Evolutionary conservation across 2,329 filamentous ascomycete species (phyloP).

Genomic region (Plenodomus biglobosus): DNA sequence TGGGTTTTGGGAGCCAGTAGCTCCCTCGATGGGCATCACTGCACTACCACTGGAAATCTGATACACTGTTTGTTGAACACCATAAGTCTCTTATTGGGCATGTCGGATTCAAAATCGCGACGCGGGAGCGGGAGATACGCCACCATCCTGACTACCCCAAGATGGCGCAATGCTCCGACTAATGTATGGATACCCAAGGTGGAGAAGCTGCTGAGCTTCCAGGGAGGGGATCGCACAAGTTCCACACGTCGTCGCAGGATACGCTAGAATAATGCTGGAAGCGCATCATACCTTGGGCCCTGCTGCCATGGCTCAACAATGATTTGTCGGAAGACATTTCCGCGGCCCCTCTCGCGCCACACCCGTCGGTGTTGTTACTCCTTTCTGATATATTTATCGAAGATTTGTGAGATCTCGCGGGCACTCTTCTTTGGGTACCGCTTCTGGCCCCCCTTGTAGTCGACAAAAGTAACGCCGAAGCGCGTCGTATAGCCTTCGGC

Average conservation of each 20-base stretch:
- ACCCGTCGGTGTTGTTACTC: conserved; percentile 36
- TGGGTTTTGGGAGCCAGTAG: not conserved
- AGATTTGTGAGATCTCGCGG: conserved; percentile 67
- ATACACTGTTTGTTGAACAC: not conserved
- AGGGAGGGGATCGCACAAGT: conserved; percentile 1
- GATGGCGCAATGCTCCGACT: conserved; percentile 15
- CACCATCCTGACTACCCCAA: conserved; percentile 12
- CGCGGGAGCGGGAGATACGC: conserved; percentile 5
- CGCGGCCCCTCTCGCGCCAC: conserved; percentile 17
- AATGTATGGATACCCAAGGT: conserved; percentile 5
- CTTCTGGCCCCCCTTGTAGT: conserved; percentile 78
- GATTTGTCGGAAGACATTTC: conserved; percentile 9
- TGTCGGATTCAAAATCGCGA: conserved; percentile 19
- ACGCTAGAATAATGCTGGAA: conserved; percentile 31
- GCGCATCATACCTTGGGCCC: conserved; percentile 1
- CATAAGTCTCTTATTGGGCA: not conserved
- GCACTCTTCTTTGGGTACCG: conserved; percentile 84
- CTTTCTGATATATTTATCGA: conserved; percentile 70
- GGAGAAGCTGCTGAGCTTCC: not conserved
- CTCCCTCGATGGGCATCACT: conserved; percentile 6
- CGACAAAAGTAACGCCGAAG: conserved; percentile 81
- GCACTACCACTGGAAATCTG: conserved; percentile 3
- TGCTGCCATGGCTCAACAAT: conserved; percentile 1
- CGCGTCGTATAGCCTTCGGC: conserved; percentile 87
- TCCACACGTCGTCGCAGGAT: conserved; percentile 2